phyloP scores from a whole-genome alignment of 192 early-diverging fungal species.

The Backusella australiensis region DNA sequence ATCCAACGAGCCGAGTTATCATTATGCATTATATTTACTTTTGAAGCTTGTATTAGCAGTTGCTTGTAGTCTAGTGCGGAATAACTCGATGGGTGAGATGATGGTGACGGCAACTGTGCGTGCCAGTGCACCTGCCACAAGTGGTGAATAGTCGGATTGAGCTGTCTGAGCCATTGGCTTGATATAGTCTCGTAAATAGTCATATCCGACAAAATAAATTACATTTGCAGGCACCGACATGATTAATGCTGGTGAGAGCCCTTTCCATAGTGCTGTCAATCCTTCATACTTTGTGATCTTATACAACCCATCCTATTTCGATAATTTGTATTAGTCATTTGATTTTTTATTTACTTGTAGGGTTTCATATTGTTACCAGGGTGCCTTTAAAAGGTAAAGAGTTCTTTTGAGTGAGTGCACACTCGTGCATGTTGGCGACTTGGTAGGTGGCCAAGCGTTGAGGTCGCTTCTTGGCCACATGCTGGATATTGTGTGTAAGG shows the following conservation, averaged over 20 bases:
- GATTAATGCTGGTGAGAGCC: conserved; percentile 82
- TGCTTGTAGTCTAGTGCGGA: conserved; percentile 89
- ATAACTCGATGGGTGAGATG: conserved; percentile 91
- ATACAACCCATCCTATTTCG: conserved; percentile 63
- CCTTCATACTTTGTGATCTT: conserved; percentile 86
- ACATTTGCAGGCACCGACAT: conserved; percentile 92
- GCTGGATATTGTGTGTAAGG: neutral
- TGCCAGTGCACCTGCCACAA: conserved; percentile 70
- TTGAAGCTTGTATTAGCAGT: conserved; percentile 51
- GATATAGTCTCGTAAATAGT: conserved; percentile 67
- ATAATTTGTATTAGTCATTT: neutral
- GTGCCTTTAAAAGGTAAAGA: conserved; percentile 34
- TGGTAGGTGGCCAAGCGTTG: neutral
- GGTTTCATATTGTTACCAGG: conserved; percentile 25
- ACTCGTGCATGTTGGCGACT: conserved; percentile 21
- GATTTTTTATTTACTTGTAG: neutral
- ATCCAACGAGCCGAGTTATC: neutral
- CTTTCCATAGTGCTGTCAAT: conserved; percentile 74
- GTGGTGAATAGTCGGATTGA: conserved; percentile 28
- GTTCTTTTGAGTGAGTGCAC: conserved; percentile 1
- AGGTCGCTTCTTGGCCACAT: neutral
- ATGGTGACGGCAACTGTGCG: conserved; percentile 74
- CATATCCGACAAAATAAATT: conserved; percentile 96
- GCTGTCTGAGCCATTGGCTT: neutral
- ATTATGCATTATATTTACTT: conserved; percentile 6